A percentile compares a stretch with the other conserved stretches of the same genome.
Conservation (phyloP, 1,284 basidiomycete genomes). For the Cutaneotrichosporon sp. region DNA sequence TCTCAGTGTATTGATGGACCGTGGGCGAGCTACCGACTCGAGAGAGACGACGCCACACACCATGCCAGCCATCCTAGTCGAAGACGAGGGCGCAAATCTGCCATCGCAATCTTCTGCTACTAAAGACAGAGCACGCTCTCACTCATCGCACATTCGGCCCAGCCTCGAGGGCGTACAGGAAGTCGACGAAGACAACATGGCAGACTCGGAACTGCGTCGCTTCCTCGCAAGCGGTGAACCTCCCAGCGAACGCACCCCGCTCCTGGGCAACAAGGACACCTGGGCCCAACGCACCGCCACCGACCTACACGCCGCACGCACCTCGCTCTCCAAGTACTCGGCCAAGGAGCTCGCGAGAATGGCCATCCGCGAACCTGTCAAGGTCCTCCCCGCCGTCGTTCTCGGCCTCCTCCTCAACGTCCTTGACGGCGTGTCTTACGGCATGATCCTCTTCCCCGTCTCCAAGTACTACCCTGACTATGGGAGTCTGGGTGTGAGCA, state of each 20-base stretch:
- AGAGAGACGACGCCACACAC: constrained; percentile 23
- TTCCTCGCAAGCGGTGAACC: constrained; percentile 20
- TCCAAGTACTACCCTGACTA: constrained; percentile 75
- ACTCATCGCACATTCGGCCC: neutral
- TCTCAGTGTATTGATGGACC: constrained; percentile 45
- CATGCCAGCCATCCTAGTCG: neutral
- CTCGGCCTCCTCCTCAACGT: constrained; percentile 86
- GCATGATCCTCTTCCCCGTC: constrained; percentile 75
- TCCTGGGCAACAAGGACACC: constrained; percentile 23
- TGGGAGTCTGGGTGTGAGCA: constrained; percentile 86
- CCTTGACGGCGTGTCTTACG: constrained; percentile 77
- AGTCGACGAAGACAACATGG: constrained; percentile 19
- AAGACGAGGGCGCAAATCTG: neutral
- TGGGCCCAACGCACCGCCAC: constrained; percentile 20
- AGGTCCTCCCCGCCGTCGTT: constrained; percentile 74
- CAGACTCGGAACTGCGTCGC: constrained; percentile 20
- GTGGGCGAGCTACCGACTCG: constrained; percentile 14
- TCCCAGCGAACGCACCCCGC: constrained; percentile 19
- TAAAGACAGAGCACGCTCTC: neutral
- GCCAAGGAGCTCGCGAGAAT: constrained; percentile 38
- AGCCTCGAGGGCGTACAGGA: constrained; percentile 16
- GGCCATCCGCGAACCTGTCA: constrained; percentile 55
- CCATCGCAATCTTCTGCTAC: too few relatives aligned
- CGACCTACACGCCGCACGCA: constrained; percentile 18
- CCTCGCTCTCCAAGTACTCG: constrained; percentile 39